Evolutionary conservation across 2,329 filamentous ascomycete genomes (phyloP).

Genomic region (Lasiodiplodia hormozganensis): DNA sequence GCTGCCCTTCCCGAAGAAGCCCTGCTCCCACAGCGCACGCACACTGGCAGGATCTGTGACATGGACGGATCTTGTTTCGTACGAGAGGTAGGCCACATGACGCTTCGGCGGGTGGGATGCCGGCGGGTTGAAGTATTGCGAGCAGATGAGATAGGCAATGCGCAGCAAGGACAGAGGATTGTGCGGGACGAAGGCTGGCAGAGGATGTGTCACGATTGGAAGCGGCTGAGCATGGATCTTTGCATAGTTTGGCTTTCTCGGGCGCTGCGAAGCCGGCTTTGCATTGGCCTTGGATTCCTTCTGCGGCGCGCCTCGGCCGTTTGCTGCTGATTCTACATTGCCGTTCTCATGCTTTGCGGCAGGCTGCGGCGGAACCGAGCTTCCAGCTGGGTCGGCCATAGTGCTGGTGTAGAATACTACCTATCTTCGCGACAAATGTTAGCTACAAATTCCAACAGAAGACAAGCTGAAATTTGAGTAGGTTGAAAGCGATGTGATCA

Average conservation of each 20-base stretch:
- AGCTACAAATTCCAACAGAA: not conserved
- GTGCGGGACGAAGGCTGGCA: conserved; percentile 87
- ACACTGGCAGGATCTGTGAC: conserved; percentile 79
- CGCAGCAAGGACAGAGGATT: conserved; percentile 90
- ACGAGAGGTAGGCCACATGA: conserved; percentile 81
- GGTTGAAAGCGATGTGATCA: conserved; percentile 33
- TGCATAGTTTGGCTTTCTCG: conserved; percentile 63
- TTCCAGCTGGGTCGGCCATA: conserved; percentile 11
- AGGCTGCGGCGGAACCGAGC: not conserved
- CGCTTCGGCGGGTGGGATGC: conserved; percentile 68
- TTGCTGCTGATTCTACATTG: conserved; percentile 11
- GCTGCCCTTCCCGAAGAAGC: conserved; percentile 95
- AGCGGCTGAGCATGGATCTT: conserved; percentile 83
- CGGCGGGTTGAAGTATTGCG: conserved; percentile 71
- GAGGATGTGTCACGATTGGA: conserved; percentile 80
- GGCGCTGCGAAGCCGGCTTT: conserved; percentile 35
- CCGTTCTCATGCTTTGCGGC: conserved; percentile 16
- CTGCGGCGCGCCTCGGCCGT: conserved; percentile 17
- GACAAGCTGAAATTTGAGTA: not conserved
- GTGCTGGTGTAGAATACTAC: not conserved
- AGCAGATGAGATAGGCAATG: conserved; percentile 77
- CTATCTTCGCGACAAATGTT: conserved; percentile 13
- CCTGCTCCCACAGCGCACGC: conserved; percentile 89
- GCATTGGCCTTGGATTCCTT: conserved; percentile 17
- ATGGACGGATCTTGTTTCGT: conserved; percentile 81